Evolutionary conservation across 1,284 basidiomycete genomes (phyloP).

Genomic region (Ceratobasidium sp.): DNA sequence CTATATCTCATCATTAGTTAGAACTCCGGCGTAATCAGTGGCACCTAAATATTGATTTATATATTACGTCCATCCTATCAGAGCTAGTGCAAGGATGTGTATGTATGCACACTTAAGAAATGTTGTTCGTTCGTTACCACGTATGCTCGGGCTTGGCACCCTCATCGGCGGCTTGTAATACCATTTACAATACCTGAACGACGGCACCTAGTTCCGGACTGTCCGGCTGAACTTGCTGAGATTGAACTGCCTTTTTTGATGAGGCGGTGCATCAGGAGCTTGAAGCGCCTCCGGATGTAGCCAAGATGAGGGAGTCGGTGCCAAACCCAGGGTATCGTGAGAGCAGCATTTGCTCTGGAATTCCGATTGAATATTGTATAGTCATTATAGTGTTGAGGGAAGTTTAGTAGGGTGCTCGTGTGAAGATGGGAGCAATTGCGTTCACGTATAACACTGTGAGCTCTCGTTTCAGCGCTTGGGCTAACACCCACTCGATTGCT

Average conservation of each 20-base stretch:
- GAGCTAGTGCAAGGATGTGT: neutral
- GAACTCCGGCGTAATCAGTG: neutral
- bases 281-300: too few species aligned
- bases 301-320: neutral
- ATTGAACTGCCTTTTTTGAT: neutral
- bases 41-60: neutral
- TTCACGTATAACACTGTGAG: neutral
- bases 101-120: neutral
- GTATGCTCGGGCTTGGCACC: neutral
- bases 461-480: neutral
- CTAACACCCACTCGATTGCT: neutral
- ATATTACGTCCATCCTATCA: neutral
- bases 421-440: neutral
- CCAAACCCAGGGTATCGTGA: constrained; percentile 9
- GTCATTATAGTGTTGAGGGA: too few species aligned
- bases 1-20: neutral
- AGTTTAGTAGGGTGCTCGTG: neutral
- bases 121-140: neutral
- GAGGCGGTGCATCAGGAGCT: constrained; percentile 37
- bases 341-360: neutral
- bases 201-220: neutral
- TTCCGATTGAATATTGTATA: too few species aligned
- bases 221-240: too few species aligned
- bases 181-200: neutral
- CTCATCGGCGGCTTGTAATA: neutral